phyloP scores from a whole-genome alignment of 805 yeast genomes.

The Yamadazyma sp. region DNA sequence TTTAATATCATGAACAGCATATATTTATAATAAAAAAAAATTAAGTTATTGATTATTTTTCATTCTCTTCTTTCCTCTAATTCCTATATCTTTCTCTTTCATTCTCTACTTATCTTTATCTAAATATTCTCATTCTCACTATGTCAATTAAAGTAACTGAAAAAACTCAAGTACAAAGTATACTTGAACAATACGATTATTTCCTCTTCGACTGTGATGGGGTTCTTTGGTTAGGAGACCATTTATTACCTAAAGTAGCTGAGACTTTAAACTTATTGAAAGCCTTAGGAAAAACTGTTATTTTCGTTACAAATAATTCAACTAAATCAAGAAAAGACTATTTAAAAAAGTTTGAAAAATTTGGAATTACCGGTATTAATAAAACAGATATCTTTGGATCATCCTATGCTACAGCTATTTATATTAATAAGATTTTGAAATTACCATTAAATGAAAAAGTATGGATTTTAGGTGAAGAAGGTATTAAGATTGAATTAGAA shows the following conservation, averaged over 20 bases:
- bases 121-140: not conserved
- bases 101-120: no score
- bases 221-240: slow-evolving; percentile 89
- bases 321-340: slow-evolving; percentile 84
- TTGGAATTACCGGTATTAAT: slow-evolving; percentile 47
- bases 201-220: slow-evolving; percentile 97
- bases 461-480: slow-evolving; percentile 86
- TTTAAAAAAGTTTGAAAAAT: slow-evolving; percentile 64
- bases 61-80: no score
- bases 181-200: slow-evolving; percentile 71
- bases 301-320: slow-evolving; percentile 94
- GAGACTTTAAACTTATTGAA: slow-evolving; percentile 71
- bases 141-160: slow-evolving; percentile 17
- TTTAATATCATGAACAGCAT: no score
- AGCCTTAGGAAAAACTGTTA: slow-evolving; percentile 55
- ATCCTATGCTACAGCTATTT: slow-evolving; percentile 87
- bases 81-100: no score
- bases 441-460: slow-evolving; percentile 75
- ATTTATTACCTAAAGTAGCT: slow-evolving; percentile 68
- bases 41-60: no score
- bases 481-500: slow-evolving; percentile 75
- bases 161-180: slow-evolving; percentile 43
- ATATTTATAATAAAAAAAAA: no score
- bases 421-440: slow-evolving; percentile 70
- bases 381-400: slow-evolving; percentile 83